Base-by-base conservation (phyloP, 192 early-diverging fungal genomes). In the Coemansia sp. region DNA sequence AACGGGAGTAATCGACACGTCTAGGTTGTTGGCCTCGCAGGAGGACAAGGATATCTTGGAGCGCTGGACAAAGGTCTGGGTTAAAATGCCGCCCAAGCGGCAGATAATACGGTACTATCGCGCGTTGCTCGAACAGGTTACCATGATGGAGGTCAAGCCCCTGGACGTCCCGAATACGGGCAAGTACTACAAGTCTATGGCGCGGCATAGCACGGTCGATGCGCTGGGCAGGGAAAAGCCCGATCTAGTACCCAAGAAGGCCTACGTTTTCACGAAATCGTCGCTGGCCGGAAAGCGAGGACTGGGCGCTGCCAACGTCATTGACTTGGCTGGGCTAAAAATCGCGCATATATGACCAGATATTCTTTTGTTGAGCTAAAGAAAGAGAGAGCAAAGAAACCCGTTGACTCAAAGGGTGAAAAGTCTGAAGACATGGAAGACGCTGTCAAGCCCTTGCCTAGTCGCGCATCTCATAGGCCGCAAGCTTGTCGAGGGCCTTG, bases 401-500 rank as follows among this genome's bases (percentile, higher is more conserved):
- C n/a, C n/a, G n/a, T n/a, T n/a, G n/a, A n/a, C n/a, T n/a, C n/a
- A n/a, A n/a, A n/a, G n/a, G n/a, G n/a, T n/a, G n/a, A n/a, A n/a
- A n/a, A n/a, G n/a, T n/a, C n/a, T n/a, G n/a, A n/a, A n/a, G n/a
- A n/a, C n/a, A n/a, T 19, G 19, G 29, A 8, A 36, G n/a, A 29
- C 3, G 9, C n/a, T 19, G 19, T 12, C 25, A 65, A 2, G 29
- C 37, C 1, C 37, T 29, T 43, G 24, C 12, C 60, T 67, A 77
- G 22, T 70, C 64, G 46, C 76, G 76, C 76, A 68, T 65, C 46
- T 73, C 76, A 37, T 73, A 65, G 53, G 41, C 68, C 15, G 77
- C 68, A 19, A 79, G 68, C 57, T 79, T 79, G 57, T 70, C 91
- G 56, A 98, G 74, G 6, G 91, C 88, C 58, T 87, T 79, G 7